A percentile compares a stretch with the other conserved stretches of the same genome.
Conservation (phyloP, 192 early-diverging fungal genomes). For the Coemansia sp. region DNA sequence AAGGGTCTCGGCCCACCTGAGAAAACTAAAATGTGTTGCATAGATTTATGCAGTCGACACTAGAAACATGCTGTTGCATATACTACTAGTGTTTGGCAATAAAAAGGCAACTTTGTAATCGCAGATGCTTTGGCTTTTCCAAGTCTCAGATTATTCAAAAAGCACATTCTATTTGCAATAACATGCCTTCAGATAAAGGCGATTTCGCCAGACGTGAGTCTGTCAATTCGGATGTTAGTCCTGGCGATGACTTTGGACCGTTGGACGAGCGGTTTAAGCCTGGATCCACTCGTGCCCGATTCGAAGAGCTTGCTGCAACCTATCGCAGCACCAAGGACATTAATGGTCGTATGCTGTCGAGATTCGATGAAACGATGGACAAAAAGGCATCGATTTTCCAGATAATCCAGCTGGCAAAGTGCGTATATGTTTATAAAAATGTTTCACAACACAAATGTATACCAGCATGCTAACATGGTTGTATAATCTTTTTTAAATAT, state of each 20-base stretch:
- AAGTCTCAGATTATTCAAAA: background rate
- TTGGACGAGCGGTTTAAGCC: conserved; percentile 39
- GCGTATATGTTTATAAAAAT: background rate
- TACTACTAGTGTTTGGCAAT: background rate
- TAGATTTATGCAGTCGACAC: background rate
- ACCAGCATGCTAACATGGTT: too few relatives aligned
- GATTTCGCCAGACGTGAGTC: conserved; percentile 25
- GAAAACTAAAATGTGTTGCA: background rate
- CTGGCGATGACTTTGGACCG: conserved; percentile 25
- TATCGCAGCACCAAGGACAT: conserved; percentile 36
- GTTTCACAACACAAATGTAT: background rate
- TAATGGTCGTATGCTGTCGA: conserved; percentile 18
- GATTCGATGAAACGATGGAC: conserved; percentile 20
- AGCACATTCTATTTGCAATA: background rate
- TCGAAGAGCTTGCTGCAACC: conserved; percentile 48
- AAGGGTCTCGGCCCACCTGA: background rate
- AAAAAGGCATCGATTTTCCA: conserved; percentile 24
- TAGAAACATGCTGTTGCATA: background rate
- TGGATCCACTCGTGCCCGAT: conserved; percentile 42
- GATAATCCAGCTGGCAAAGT: conserved; percentile 29
- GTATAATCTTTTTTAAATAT: background rate
- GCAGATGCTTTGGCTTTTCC: background rate
- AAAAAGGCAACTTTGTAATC: background rate
- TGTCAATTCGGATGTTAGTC: conserved; percentile 29
- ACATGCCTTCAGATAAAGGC: conserved; percentile 2